phyloP scores from a whole-genome alignment of 495 filamentous ascomycete species.

The Saxispiralis lemnorum region DNA sequence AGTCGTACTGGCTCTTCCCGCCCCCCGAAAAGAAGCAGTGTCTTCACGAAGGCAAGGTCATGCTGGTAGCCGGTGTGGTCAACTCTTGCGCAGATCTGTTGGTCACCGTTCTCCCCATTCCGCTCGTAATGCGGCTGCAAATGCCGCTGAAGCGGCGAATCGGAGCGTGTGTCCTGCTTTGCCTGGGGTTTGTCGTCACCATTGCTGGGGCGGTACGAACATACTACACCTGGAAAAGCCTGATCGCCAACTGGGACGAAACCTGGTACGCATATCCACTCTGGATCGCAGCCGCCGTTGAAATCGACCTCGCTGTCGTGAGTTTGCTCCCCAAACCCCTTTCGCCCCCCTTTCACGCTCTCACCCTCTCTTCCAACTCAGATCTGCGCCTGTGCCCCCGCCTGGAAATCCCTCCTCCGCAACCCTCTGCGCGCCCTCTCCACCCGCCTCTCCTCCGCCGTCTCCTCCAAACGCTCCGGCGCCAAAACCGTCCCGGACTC shows the following conservation, averaged over 20 bases:
- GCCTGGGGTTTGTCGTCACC: conserved; percentile 39
- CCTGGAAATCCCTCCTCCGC: conserved; percentile 11
- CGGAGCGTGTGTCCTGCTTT: conserved; percentile 40
- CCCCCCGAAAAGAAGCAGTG: conserved; percentile 28
- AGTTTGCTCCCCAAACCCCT: too few relatives aligned
- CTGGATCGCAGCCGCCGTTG: conserved; percentile 35
- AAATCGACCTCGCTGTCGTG: conserved; percentile 45
- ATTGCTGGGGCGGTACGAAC: conserved; percentile 39
- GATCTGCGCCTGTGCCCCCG: conserved; percentile 18
- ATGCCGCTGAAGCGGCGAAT: conserved; percentile 37
- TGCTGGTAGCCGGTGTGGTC: conserved; percentile 38
- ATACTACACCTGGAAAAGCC: conserved; percentile 33
- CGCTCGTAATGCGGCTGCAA: conserved; percentile 37
- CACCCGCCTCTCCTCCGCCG: conserved; percentile 3
- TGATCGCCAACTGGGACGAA: conserved; percentile 33
- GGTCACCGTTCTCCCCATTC: conserved; percentile 40
- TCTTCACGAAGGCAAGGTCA: conserved; percentile 31
- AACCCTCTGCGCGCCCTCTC: conserved; percentile 2
- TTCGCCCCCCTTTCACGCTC: conserved; percentile 2
- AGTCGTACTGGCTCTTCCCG: conserved; percentile 34
- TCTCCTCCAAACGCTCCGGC: conserved; percentile 5
- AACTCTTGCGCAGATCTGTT: conserved; percentile 44
- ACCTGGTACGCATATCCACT: conserved; percentile 39
- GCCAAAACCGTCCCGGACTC: neutral
- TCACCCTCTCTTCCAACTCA: neutral